Conservation (phyloP, 192 early-diverging fungal genomes). For the Jimgerdemannia lactiflua region DNA sequence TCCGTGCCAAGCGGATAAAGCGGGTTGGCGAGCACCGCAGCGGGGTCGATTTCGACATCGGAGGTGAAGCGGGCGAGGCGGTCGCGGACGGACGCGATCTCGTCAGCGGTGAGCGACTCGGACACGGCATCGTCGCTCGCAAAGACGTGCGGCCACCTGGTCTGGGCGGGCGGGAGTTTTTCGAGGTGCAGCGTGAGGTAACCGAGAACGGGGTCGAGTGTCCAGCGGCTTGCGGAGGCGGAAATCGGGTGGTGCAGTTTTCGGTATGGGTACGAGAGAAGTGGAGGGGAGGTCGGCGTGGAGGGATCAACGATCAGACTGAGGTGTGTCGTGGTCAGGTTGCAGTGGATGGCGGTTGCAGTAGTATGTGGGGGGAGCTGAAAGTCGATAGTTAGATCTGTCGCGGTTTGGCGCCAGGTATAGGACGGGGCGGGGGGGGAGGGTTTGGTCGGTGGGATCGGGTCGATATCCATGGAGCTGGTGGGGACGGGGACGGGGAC, state of each 20-base stretch:
- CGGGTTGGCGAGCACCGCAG: slow-evolving; percentile 12
- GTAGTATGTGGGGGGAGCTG: slow-evolving; percentile 48
- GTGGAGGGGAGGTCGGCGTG: neutral
- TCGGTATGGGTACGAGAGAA: slow-evolving; percentile 20
- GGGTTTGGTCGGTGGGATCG: slow-evolving; percentile 2
- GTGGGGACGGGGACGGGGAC: neutral
- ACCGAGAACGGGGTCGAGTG: slow-evolving; percentile 51
- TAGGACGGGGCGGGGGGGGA: slow-evolving; percentile 31
- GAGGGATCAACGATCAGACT: slow-evolving; percentile 37
- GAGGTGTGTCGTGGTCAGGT: slow-evolving; percentile 40
- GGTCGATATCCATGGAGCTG: slow-evolving; percentile 5
- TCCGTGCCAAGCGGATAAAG: slow-evolving; percentile 26
- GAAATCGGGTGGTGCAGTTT: slow-evolving; percentile 44
- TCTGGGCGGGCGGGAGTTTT: slow-evolving; percentile 50
- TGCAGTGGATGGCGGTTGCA: slow-evolving; percentile 56
- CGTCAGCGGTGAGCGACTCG: slow-evolving; percentile 60
- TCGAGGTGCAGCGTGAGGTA: slow-evolving; percentile 59
- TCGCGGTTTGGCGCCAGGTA: slow-evolving; percentile 65
- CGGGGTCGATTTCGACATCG: slow-evolving; percentile 30
- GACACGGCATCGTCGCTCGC: slow-evolving; percentile 49
- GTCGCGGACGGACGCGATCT: slow-evolving; percentile 55
- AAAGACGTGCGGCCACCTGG: slow-evolving; percentile 69
- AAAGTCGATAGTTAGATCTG: slow-evolving; percentile 65
- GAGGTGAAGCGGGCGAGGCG: slow-evolving; percentile 62
- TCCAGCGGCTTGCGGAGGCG: slow-evolving; percentile 63